phyloP scores from a whole-genome alignment of 108 stramenopile genomes.

The Seminavis robusta region DNA sequence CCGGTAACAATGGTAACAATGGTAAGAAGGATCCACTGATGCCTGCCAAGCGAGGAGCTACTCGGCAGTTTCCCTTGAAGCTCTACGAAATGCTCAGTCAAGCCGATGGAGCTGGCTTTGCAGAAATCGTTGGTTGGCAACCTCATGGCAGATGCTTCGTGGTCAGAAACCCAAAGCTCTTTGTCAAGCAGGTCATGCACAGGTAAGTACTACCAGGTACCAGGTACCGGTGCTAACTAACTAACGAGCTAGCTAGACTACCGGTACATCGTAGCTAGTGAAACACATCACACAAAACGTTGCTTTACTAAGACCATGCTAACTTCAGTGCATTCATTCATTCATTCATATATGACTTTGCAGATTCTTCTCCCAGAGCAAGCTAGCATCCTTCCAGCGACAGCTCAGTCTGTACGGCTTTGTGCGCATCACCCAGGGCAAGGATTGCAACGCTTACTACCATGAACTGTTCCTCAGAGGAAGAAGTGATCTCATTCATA shows the following conservation, averaged over 20 bases:
- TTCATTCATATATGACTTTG: constrained; percentile 24
- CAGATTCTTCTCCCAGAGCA: constrained; percentile 65
- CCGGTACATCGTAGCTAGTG: no score
- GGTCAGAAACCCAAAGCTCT: constrained; percentile 81
- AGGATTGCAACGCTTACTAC: constrained; percentile 40
- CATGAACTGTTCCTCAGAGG: constrained; percentile 75
- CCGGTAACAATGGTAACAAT: no score
- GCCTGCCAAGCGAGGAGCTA: no score
- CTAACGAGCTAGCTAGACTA: no score
- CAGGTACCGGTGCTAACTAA: no score
- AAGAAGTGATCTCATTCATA: constrained; percentile 37
- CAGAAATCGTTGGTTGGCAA: constrained; percentile 80
- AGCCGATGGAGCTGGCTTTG: constrained; percentile 51
- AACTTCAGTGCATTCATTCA: no score
- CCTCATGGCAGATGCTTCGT: constrained; percentile 87
- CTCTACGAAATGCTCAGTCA: constrained; percentile 74
- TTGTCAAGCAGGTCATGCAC: constrained; percentile 38
- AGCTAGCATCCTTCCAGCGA: constrained; percentile 66
- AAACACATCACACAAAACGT: no score
- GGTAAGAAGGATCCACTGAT: no score
- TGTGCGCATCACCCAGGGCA: background rate
- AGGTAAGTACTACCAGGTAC: no score
- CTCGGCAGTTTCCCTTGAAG: constrained; percentile 54
- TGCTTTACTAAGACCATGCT: no score
- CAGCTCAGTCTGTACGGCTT: constrained; percentile 39